Conservation (phyloP, 306 rosid species). For the Vicia faba region DNA sequence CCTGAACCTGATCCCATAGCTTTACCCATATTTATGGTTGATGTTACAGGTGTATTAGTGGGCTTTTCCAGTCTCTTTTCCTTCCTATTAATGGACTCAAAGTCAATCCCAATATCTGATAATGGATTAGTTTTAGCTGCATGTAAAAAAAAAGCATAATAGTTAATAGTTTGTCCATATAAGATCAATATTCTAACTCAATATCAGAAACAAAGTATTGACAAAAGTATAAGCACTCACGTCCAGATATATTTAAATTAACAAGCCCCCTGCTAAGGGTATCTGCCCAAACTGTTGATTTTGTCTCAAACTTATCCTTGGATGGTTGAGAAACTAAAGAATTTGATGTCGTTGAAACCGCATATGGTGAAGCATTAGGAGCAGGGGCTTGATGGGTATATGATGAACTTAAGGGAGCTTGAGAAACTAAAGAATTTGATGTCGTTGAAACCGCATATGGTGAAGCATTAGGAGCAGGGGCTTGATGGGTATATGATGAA, state of each 20-base stretch:
- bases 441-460: conserved; percentile 50
- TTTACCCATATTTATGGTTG: conserved; percentile 89
- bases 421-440: conserved; percentile 52
- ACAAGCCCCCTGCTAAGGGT: conserved; percentile 94
- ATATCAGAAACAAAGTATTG: conserved; percentile 18
- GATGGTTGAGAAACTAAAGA: conserved; percentile 60
- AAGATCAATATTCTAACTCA: conserved; percentile 18
- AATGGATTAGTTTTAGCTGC: conserved; percentile 91
- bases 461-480: conserved; percentile 48
- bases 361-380: conserved; percentile 53
- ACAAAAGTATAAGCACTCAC: conserved; percentile 56
- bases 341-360: conserved; percentile 51
- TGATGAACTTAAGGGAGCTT: conserved; percentile 38
- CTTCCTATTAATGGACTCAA: conserved; percentile 88
- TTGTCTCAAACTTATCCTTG: conserved; percentile 87
- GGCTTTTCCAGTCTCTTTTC: conserved; percentile 99
- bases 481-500: conserved; percentile 40
- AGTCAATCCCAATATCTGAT: conserved; percentile 91
- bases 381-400: conserved; percentile 37
- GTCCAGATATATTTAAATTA: conserved; percentile 91
- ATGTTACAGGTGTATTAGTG: conserved; percentile 52
- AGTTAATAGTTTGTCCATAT: conserved; percentile 32
- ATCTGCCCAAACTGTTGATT: conserved; percentile 97
- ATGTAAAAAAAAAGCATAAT: conserved; percentile 31
- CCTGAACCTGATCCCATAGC: conserved; percentile 99